Conservation (phyloP, 768 basidiomycete species). For the Strobilomyces confusus region DNA sequence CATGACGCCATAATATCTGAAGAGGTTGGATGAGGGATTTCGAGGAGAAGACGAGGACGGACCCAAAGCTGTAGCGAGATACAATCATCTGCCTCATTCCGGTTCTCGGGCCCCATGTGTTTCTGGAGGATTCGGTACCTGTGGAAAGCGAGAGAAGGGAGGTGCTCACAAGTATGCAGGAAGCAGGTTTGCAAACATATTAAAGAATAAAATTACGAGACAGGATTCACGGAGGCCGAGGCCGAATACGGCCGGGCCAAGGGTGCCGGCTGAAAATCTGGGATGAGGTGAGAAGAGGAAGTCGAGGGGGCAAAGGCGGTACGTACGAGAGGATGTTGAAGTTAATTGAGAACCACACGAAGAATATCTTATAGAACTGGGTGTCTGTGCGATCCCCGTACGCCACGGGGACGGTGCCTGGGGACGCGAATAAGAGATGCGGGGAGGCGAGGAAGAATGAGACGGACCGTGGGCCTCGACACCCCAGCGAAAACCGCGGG, state of each 20-base stretch:
- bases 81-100: slow-evolving; percentile 83
- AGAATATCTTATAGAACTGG: slow-evolving; percentile 63
- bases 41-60: slow-evolving; percentile 33
- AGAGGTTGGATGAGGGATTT: not conserved
- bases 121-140: slow-evolving; percentile 25
- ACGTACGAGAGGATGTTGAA: slow-evolving; percentile 58
- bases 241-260: slow-evolving; percentile 60
- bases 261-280: slow-evolving; percentile 64
- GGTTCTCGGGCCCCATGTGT: slow-evolving; percentile 74
- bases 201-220: slow-evolving; percentile 65
- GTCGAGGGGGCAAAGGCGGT: not conserved
- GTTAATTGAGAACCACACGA: slow-evolving; percentile 69
- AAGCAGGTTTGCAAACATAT: slow-evolving; percentile 52
- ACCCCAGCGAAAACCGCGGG: slow-evolving; percentile 29
- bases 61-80: slow-evolving; percentile 60
- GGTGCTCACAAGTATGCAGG: slow-evolving; percentile 56
- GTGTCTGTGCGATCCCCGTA: slow-evolving; percentile 49
- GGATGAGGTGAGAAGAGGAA: not conserved
- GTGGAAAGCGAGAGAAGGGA: not conserved
- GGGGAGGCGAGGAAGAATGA: accelerated
- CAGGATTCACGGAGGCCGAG: slow-evolving; percentile 61
- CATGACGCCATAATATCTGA: slow-evolving; percentile 51
- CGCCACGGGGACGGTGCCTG: slow-evolving; percentile 53
- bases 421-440: not conserved
- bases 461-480: slow-evolving; percentile 29